Evolutionary conservation across 2,329 filamentous ascomycete species (phyloP).

Genomic region (Xylaria sp.): DNA sequence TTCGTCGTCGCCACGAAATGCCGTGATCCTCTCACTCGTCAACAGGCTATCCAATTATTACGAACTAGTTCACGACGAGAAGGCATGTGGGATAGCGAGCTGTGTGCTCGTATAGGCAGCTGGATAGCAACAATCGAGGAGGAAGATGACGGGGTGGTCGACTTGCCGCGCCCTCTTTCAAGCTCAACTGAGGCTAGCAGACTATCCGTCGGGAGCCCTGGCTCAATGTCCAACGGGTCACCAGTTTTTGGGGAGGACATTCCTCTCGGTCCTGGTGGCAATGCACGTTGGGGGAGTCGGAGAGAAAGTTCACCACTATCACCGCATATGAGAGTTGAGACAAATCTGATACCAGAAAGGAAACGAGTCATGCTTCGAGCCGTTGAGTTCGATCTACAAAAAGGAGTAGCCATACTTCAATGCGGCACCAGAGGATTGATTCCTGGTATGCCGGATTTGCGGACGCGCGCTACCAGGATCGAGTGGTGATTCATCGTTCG

Average conservation of each 20-base stretch:
- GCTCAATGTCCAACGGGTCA: conserved; percentile 45
- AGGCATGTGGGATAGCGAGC: conserved; percentile 76
- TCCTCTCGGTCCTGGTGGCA: conserved; percentile 57
- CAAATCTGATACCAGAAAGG: conserved; percentile 60
- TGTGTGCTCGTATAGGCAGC: conserved; percentile 65
- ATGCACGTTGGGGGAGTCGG: conserved; percentile 56
- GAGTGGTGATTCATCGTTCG: conserved; percentile 56
- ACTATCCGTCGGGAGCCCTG: conserved; percentile 43
- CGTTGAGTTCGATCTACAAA: conserved; percentile 67
- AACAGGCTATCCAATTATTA: conserved; percentile 71
- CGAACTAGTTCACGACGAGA: conserved; percentile 70
- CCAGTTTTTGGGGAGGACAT: conserved; percentile 52
- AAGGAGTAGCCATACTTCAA: conserved; percentile 60
- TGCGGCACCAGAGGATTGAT: conserved; percentile 66
- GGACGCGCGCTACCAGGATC: conserved; percentile 60
- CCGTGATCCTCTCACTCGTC: conserved; percentile 65
- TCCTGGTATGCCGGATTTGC: conserved; percentile 59
- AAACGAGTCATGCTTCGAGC: conserved; percentile 67
- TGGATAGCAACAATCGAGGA: conserved; percentile 69
- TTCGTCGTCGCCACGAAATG: conserved; percentile 76
- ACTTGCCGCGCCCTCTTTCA: conserved; percentile 46
- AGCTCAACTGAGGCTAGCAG: conserved; percentile 47
- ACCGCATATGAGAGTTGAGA: conserved; percentile 39
- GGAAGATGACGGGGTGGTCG: conserved; percentile 51
- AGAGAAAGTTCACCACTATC: conserved; percentile 42